phyloP scores from a whole-genome alignment of 495 filamentous ascomycete genomes.

The Astrothelium macrocarpum region DNA sequence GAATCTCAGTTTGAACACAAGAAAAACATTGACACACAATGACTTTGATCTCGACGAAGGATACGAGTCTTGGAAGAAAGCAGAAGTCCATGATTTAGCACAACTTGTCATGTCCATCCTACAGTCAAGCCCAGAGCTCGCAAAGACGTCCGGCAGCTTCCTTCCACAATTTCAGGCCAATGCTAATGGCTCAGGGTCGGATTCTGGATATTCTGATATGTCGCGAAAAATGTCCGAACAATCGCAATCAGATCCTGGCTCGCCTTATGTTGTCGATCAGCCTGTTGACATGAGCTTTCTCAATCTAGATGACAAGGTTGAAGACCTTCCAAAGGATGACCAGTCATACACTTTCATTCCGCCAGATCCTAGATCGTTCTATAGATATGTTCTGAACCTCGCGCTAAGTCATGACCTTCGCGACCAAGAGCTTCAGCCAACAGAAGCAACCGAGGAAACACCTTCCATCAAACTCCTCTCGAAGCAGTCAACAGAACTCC shows the following conservation, averaged over 20 bases:
- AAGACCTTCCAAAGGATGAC: slow-evolving; percentile 28
- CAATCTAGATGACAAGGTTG: slow-evolving; percentile 52
- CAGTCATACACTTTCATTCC: slow-evolving; percentile 73
- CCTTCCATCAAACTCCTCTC: slow-evolving; percentile 60
- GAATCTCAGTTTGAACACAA: slow-evolving; percentile 69
- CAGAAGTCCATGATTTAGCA: slow-evolving; percentile 69
- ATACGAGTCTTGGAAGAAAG: slow-evolving; percentile 81
- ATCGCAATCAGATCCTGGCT: slow-evolving; percentile 32
- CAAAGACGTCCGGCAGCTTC: slow-evolving; percentile 45
- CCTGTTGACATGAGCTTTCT: slow-evolving; percentile 66
- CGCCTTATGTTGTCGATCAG: slow-evolving; percentile 64
- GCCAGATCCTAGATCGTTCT: slow-evolving; percentile 69
- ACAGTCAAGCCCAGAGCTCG: slow-evolving; percentile 75
- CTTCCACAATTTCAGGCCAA: slow-evolving; percentile 43
- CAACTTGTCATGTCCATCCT: slow-evolving; percentile 89
- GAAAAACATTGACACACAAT: slow-evolving; percentile 63
- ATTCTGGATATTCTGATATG: slow-evolving; percentile 49
- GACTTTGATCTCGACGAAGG: slow-evolving; percentile 91
- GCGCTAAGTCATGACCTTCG: slow-evolving; percentile 60
- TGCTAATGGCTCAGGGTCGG: slow-evolving; percentile 33
- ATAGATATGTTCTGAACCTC: slow-evolving; percentile 66
- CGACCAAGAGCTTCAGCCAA: slow-evolving; percentile 45
- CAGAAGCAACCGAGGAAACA: slow-evolving; percentile 43
- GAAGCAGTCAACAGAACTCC: slow-evolving; percentile 68
- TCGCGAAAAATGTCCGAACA: slow-evolving; percentile 45